These are phyloP conservation scores for Candida silvicultrix DNA, from an alignment of 805 yeast species.

Conservation along the genomic window DNA sequence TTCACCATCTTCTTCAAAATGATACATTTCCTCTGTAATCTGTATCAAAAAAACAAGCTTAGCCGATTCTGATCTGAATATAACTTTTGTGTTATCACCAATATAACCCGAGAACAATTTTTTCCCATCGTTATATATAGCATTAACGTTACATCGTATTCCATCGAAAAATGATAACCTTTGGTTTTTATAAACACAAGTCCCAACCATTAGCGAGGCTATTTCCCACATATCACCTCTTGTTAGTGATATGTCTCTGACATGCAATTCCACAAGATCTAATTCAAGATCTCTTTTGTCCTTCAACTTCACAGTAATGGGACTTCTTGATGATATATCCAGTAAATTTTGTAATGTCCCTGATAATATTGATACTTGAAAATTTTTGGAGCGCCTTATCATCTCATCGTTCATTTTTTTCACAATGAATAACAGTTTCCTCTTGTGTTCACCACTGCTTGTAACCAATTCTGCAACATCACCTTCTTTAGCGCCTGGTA, in stretches of 20 bases:
- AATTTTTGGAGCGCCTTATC: conserved; percentile 23
- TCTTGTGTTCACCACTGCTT: conserved; percentile 30
- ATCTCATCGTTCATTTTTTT: conserved; percentile 26
- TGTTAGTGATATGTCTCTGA: conserved; percentile 74
- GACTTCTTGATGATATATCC: conserved; percentile 62
- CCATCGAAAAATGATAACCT: conserved; percentile 54
- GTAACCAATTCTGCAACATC: conserved; percentile 67
- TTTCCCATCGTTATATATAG: conserved; percentile 58
- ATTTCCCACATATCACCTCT: conserved; percentile 93
- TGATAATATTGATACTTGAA: conserved; percentile 50
- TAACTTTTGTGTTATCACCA: conserved; percentile 67
- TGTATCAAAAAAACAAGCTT: conserved; percentile 78
- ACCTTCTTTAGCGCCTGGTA: conserved; percentile 67
- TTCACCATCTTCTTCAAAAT: conserved; percentile 94
- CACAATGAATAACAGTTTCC: conserved; percentile 38
- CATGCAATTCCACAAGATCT: conserved; percentile 75
- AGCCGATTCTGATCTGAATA: conserved; percentile 89
- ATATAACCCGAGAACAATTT: conserved; percentile 71
- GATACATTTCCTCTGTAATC: conserved; percentile 95
- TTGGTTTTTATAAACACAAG: conserved; percentile 65
- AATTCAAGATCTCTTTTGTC: conserved; percentile 50
- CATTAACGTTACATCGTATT: conserved; percentile 57
- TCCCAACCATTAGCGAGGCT: conserved; percentile 50
- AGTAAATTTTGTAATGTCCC: conserved; percentile 54
- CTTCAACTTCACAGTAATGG: conserved; percentile 49